Base-by-base conservation (phyloP, 495 filamentous ascomycete species). In the Neurospora tetrasperma region DNA sequence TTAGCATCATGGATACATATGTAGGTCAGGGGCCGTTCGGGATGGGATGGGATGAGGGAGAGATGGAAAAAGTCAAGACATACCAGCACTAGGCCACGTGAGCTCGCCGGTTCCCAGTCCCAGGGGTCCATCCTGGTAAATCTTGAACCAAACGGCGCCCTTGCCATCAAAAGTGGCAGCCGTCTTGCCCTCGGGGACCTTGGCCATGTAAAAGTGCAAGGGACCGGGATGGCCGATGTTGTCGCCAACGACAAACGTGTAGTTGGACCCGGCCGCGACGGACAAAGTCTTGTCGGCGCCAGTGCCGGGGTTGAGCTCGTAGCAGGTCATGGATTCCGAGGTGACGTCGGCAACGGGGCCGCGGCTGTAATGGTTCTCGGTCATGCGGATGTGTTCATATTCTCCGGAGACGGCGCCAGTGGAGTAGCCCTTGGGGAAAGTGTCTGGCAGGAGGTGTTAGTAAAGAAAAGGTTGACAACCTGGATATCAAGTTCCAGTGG, bases 161-260 rank as follows among this genome's bases (percentile, higher is more conserved):
- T 80, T 76, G n/a, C 80, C 84, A 40, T 86, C 85, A 74, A 83
- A 87, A 7, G 76, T 82, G 40, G 80, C 80, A 6, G 83, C 78
- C 38, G 82, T 83, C 71, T 81, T 73, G 5, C 81, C 81, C 0
- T 79, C 72, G 1, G 84, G 81, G 5, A 83, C 85, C 71, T 82
- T 80, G 41, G 85, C 86, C 71, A 80, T 76, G 70, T 86, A 86
- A 74, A 86, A 85, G 75, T 81, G 86, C 62, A 79, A 74, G 9
- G 83, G 81, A 0, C 83, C 84, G 0, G 83, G 82, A 76, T 84
- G 76, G 73, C 82, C 82, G n/a, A 80, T 73, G 42, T 79, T 75
- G 16, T 82, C 82, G 76, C 85, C 84, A 69, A 83, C 84, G 78
- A 83, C 81, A 75, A 85, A 87, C 68, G 82, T 80, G 42, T 78